Percentiles rank a stretch among this genome's conserved stretches.
These are phyloP conservation scores for Trichaptum fuscoviolaceum DNA, from an alignment of 768 basidiomycete species.

Conservation along the genomic window DNA sequence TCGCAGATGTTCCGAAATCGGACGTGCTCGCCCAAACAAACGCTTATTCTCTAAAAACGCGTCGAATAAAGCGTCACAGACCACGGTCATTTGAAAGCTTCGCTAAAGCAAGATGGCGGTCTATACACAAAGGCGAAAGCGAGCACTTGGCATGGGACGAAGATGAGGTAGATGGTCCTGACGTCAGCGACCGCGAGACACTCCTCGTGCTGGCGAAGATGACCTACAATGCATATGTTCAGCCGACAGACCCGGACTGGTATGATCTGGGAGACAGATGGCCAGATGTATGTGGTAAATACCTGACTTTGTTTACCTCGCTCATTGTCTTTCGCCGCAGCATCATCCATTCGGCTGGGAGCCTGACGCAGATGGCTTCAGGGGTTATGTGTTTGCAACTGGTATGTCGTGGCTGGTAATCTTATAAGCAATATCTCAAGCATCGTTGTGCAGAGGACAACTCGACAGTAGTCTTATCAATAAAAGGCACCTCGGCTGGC, in stretches of 20 bases:
- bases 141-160: slow-evolving; percentile 62
- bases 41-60: neutral
- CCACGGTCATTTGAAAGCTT: neutral
- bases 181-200: slow-evolving; percentile 71
- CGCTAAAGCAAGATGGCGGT: slow-evolving; percentile 34
- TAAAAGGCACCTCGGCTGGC: slow-evolving; percentile 91
- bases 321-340: slow-evolving; percentile 28
- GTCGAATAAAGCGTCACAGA: neutral
- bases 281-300: slow-evolving; percentile 49
- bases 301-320: slow-evolving; percentile 6
- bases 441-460: slow-evolving; percentile 50
- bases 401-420: neutral
- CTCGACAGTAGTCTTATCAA: slow-evolving; percentile 75
- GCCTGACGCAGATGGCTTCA: slow-evolving; percentile 77
- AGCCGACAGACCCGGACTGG: slow-evolving; percentile 62
- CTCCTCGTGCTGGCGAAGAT: slow-evolving; percentile 87
- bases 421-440: too few relatives aligned
- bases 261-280: slow-evolving; percentile 67
- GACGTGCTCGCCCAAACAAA: neutral
- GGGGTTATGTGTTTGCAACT: slow-evolving; percentile 86
- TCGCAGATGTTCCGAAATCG: neutral
- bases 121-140: slow-evolving; percentile 41
- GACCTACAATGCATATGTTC: slow-evolving; percentile 86
- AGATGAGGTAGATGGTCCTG: slow-evolving; percentile 66
- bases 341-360: slow-evolving; percentile 90